Percentiles rank a stretch among this genome's conserved stretches.
Conservation (phyloP, 2,329 filamentous ascomycete species). For the Aspergillus niger region DNA sequence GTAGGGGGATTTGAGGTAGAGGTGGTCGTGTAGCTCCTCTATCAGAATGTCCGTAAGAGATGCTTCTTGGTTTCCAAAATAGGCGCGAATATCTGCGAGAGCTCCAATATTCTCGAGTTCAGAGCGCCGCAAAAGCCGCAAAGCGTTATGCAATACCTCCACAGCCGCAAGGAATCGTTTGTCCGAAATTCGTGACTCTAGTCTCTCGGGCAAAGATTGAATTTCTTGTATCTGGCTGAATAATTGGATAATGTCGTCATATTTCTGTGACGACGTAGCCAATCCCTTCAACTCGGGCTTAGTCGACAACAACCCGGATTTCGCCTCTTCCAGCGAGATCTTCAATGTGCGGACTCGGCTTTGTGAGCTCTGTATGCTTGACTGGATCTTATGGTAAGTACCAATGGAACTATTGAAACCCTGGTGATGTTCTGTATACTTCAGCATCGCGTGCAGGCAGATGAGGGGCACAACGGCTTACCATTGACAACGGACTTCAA, state of each 20-base stretch:
- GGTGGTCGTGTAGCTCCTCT: constrained; percentile 95
- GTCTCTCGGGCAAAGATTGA: constrained; percentile 82
- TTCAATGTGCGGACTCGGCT: constrained; percentile 79
- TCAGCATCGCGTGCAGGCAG: constrained; percentile 11
- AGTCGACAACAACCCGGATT: constrained; percentile 76
- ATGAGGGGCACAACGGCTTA: constrained; percentile 26
- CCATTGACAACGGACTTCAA: constrained; percentile 90
- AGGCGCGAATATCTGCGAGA: constrained; percentile 79
- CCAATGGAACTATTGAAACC: constrained; percentile 99
- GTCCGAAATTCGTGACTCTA: constrained; percentile 93
- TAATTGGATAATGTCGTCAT: constrained; percentile 84
- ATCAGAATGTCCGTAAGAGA: constrained; percentile 90
- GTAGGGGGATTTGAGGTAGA: constrained; percentile 97
- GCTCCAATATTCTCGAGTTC: constrained; percentile 92
- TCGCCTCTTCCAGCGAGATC: constrained; percentile 77
- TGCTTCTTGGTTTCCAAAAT: constrained; percentile 90
- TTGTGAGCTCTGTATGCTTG: constrained; percentile 86
- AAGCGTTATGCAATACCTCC: constrained; percentile 83
- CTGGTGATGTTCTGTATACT: constrained; percentile 78
- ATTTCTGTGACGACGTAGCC: constrained; percentile 82
- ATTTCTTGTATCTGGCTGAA: constrained; percentile 85
- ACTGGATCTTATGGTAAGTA: constrained; percentile 98
- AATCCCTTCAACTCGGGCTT: constrained; percentile 91
- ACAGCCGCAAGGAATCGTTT: constrained; percentile 93
- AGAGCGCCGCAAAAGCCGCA: constrained; percentile 79